Evolutionary conservation across 192 early-diverging fungal genomes (phyloP), one percentile per base, ranked within the genome.

Genomic region (Martensiomyces pterosporus): DNA sequence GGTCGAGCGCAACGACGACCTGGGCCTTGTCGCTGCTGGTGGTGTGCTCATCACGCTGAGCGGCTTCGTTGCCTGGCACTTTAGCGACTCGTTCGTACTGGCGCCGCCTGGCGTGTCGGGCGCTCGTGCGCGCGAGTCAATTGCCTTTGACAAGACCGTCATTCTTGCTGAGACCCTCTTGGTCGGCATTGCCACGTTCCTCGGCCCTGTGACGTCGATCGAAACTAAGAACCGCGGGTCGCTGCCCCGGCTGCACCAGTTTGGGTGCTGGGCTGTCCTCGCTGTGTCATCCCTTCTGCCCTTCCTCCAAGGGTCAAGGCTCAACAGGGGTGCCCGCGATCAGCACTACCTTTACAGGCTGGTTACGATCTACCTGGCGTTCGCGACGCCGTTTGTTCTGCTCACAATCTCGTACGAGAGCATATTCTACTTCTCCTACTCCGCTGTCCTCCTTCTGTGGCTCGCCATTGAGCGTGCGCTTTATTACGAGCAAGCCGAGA

Each of bases 351-450:
- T 93, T 22, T 69, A 88, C 27, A 82, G 94, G 8, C 75, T 97
- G 27, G 77, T 83, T 10, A 81, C 85, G 6, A 86, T 97, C 36
- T 93, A 84, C 53, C 67, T 93, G 39, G 79, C 91, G 7, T 94
- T 97, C 78, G 87, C 87, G 3, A 86, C 92, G 15, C 74, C 88
- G 16, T 91, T 94, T 55, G 77, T 90, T 22, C 62, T 94, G 43
- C 66, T 97, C n/a, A 91, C 86, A 36, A 81, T 89, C n/a, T 92
- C 89, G 16, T 93, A 93, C 57, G 93, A 97, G 52, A 64, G 81
- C 10, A 68, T 94, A 24, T 97, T 97, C 49, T 97, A 94, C 67
- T 83, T 86, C 59, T 85, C 76, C 46, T 90, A 89, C 44, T 84
- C 86, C 4, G 59, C 64, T 5, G 84, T 83, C 10, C 58, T 93